Percentiles rank a stretch among this genome's conserved stretches.
Conservation (phyloP, 2,329 filamentous ascomycete genomes). For the Ascochyta koolunga region DNA sequence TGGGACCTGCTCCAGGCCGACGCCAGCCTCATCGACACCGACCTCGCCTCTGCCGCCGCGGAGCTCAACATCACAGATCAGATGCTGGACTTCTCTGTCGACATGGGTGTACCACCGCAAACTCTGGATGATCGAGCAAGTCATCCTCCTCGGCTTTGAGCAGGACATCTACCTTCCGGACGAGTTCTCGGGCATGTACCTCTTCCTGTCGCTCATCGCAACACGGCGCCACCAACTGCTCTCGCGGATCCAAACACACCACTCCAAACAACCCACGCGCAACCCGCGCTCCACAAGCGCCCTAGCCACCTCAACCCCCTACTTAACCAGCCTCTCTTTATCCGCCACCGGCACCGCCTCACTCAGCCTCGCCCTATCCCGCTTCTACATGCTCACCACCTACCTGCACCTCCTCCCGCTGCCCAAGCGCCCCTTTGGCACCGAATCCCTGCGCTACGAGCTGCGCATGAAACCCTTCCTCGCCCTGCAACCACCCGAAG, state of each 20-base stretch:
- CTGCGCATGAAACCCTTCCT: conserved; percentile 87
- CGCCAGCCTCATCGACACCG: conserved; percentile 58
- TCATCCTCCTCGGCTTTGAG: conserved; percentile 92
- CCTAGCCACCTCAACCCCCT: conserved; percentile 15
- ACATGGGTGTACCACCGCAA: conserved; percentile 93
- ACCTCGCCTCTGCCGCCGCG: conserved; percentile 47
- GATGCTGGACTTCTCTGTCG: conserved; percentile 73
- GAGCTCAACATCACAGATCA: conserved; percentile 47
- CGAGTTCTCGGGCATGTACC: conserved; percentile 89
- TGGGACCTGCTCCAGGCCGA: conserved; percentile 86
- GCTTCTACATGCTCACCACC: conserved; percentile 70
- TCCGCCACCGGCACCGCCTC: conserved; percentile 33
- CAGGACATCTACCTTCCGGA: conserved; percentile 86
- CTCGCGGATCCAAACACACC: conserved; percentile 23
- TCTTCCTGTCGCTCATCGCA: conserved; percentile 53
- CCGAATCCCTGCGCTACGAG: conserved; percentile 74
- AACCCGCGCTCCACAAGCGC: conserved; percentile 17
- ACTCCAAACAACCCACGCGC: conserved; percentile 3
- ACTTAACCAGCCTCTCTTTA: conserved; percentile 35
- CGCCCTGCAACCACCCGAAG: conserved; percentile 68
- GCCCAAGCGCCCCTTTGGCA: conserved; percentile 68
- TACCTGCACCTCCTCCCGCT: conserved; percentile 62
- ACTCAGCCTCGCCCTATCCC: conserved; percentile 41
- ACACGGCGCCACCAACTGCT: conserved; percentile 32
- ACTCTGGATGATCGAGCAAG: conserved; percentile 83